These are phyloP conservation scores for Plasmodium adleri DNA, from an alignment of 169 alveolate species.

Conservation along the genomic window DNA sequence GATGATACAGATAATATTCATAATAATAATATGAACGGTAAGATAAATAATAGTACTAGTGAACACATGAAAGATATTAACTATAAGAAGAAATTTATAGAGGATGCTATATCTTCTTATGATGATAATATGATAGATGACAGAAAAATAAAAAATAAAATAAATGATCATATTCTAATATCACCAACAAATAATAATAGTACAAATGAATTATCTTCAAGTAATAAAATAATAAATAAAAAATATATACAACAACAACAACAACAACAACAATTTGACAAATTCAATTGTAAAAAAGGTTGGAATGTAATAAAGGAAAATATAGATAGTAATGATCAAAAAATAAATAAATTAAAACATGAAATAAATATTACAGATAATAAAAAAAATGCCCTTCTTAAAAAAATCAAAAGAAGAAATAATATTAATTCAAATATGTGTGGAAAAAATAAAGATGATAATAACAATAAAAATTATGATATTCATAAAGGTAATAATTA, in stretches of 20 bases:
- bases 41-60: too few species aligned
- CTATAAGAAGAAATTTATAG: conserved; percentile 42
- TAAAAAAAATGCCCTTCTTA: conserved; percentile 22
- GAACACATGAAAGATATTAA: background rate
- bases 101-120: conserved; percentile 26
- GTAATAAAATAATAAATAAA: background rate
- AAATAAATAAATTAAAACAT: background rate
- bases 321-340: conserved; percentile 14
- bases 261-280: background rate
- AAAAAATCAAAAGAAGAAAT: background rate
- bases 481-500: too few species aligned
- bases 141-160: background rate
- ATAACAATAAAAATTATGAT: background rate
- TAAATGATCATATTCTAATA: background rate
- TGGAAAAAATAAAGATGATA: conserved; percentile 8
- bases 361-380: background rate
- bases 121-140: conserved; percentile 5
- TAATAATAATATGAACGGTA: too few species aligned
- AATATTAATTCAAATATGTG: background rate
- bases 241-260: background rate
- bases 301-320: conserved; percentile 39
- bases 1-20: background rate
- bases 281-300: background rate
- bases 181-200: background rate
- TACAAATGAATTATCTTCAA: background rate